phyloP scores from a whole-genome alignment of 331 rosid genomes.

The Stylosanthes scabra region DNA sequence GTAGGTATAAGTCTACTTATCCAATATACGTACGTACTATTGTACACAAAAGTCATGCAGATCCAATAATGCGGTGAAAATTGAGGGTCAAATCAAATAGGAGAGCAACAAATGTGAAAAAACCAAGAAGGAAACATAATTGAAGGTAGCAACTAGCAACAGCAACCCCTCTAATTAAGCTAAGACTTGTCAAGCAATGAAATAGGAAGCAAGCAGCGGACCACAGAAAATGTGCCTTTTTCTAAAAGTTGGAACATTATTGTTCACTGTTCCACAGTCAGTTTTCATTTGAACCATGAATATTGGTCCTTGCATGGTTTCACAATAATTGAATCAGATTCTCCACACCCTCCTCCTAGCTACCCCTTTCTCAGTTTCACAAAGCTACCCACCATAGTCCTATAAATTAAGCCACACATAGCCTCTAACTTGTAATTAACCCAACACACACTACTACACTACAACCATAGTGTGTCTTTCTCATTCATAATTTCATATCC shows the following conservation, averaged over 20 bases:
- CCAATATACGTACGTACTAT: not conserved
- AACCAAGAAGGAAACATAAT: not conserved
- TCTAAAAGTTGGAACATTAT: constrained; percentile 30
- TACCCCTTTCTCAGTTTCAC: constrained; percentile 27
- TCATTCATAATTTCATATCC: too few relatives aligned
- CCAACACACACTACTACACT: constrained; percentile 26
- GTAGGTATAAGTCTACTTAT: too few relatives aligned
- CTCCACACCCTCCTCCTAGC: constrained; percentile 24
- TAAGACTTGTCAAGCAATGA: constrained; percentile 22
- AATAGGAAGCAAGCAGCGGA: constrained; percentile 47
- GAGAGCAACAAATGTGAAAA: too few relatives aligned
- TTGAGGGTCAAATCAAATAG: too few relatives aligned
- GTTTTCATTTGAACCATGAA: constrained; percentile 42
- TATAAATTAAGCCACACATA: constrained; percentile 37
- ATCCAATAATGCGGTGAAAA: not conserved
- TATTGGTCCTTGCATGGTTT: constrained; percentile 11
- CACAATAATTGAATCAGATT: constrained; percentile 52
- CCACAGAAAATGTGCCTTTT: constrained; percentile 49
- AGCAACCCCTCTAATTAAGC: not conserved
- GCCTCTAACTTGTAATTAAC: constrained; percentile 30
- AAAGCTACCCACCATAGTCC: constrained; percentile 10
- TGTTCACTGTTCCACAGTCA: constrained; percentile 37
- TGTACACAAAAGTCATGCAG: not conserved
- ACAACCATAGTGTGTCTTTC: too few relatives aligned
- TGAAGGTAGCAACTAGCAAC: too few relatives aligned